Evolutionary conservation across 768 basidiomycete genomes (phyloP).

Genomic region (Filobasidium floriforme): DNA sequence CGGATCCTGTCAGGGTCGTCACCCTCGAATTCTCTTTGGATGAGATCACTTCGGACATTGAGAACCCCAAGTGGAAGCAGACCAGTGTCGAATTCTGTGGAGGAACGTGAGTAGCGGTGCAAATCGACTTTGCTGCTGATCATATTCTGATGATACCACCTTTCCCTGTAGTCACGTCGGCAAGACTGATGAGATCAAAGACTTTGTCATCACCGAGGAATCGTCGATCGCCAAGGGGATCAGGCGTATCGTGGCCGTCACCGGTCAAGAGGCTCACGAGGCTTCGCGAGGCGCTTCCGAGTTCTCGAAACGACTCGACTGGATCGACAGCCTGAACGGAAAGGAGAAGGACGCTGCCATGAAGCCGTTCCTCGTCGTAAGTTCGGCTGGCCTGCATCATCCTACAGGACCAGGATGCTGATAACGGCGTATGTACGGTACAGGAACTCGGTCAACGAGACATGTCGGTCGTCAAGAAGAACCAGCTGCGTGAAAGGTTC

Average conservation of each 20-base stretch:
- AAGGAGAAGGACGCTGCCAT: constrained; percentile 81
- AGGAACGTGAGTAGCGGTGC: constrained; percentile 65
- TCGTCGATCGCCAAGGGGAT: constrained; percentile 98
- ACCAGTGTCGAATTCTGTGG: constrained; percentile 98
- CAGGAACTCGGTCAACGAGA: constrained; percentile 84
- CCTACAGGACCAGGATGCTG: not conserved
- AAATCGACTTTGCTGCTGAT: not conserved
- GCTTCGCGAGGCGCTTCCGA: constrained; percentile 62
- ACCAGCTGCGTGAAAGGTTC: constrained; percentile 67
- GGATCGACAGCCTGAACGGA: constrained; percentile 56
- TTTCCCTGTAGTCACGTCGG: constrained; percentile 66
- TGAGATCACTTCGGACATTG: constrained; percentile 73
- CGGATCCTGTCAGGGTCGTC: constrained; percentile 93
- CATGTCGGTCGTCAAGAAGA: constrained; percentile 77
- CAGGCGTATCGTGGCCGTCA: constrained; percentile 85
- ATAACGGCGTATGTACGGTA: not conserved
- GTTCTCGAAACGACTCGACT: constrained; percentile 58
- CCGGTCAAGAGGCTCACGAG: constrained; percentile 83
- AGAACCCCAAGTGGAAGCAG: constrained; percentile 79
- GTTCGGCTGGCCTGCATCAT: constrained; percentile 8
- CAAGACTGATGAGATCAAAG: constrained; percentile 95
- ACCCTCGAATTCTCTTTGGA: constrained; percentile 79
- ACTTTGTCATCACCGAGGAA: constrained; percentile 89
- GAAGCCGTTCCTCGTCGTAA: constrained; percentile 56
- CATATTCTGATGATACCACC: not conserved